Evolutionary conservation across 1,284 basidiomycete genomes (phyloP).

Genomic region (Trametes polyzona): DNA sequence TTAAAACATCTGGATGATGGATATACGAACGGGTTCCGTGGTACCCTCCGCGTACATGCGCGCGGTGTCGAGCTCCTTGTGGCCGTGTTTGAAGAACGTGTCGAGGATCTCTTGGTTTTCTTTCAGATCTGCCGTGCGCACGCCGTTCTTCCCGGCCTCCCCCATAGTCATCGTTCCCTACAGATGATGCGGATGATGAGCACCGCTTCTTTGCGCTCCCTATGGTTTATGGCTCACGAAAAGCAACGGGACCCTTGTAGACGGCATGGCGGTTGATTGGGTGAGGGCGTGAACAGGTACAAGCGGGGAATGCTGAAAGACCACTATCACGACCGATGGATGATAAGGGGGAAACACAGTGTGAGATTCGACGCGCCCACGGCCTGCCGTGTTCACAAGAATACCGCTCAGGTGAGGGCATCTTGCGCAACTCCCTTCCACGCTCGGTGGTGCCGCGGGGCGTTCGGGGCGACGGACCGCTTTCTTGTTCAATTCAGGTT

Average conservation of each 20-base stretch:
- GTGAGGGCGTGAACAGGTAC: background rate
- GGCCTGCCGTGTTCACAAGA: background rate
- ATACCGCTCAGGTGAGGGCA: background rate
- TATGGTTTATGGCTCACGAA: conserved; percentile 1
- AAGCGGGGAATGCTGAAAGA: background rate
- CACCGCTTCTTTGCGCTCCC: too few species aligned
- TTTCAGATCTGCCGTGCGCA: conserved; percentile 41
- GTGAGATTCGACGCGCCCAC: background rate
- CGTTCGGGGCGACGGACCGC: background rate
- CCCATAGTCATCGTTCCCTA: conserved; percentile 59
- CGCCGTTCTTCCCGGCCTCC: conserved; percentile 45
- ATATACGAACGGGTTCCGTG: conserved; percentile 49
- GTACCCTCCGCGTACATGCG: conserved; percentile 54
- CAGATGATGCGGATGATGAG: background rate
- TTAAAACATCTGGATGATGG: too few species aligned
- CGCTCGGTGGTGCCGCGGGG: background rate
- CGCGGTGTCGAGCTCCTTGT: conserved; percentile 54
- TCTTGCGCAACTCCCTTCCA: background rate
- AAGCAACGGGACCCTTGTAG: conserved; percentile 16
- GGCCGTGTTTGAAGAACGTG: conserved; percentile 46
- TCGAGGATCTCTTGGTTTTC: conserved; percentile 52
- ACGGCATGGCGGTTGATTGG: conserved; percentile 9
- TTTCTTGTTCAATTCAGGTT: background rate
- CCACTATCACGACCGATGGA: conserved; percentile 2
- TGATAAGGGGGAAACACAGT: conserved; percentile 15